Evolutionary conservation across 2,329 filamentous ascomycete genomes (phyloP), one percentile per base, ranked within the genome.

Genomic region (Lasiodiplodia sp.): DNA sequence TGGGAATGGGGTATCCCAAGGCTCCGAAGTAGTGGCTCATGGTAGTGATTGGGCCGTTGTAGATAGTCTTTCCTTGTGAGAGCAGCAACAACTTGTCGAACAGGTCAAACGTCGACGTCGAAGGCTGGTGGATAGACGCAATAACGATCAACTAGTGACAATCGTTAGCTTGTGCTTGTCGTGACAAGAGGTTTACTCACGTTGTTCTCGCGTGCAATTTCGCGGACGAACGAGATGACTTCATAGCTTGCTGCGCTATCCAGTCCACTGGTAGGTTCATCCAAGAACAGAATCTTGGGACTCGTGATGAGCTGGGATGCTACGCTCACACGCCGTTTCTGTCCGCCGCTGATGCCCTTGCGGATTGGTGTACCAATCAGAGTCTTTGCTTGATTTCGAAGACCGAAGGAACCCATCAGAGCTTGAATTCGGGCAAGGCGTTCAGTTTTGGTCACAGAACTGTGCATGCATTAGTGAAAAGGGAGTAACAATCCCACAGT

Each of bases 51-150:
- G 88, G 82, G 0, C 93, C 93, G 71, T 91, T 92, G 79, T 94
- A 96, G 71, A 90, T 90, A 0, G 89, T 88, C 68, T 85, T 87
- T 21, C 92, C 93, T 3, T 82, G 82, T 0, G 92, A 94, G 0
- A 97, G 84, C 1, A 96, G 85, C 47, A 92, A 82, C 0, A 96
- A 82, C 76, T 92, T 92, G 76, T 96, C 92, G 72, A 96, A 96
- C 14, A 94, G 86, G 70, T 90, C 86, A 73, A 93, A 96, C 0
- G 91, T 94, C 0, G 89, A 86, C 0, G 92, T 92, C 0, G 92
- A 95, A 0, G 93, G 93, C 75, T 96, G 93, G 77, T 96, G 93
- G 70, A 96, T 96, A 49, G 91, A 93, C 4, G 91, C 91, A 69
- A 96, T 89, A 37, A 96, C 88, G 69, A 96, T 88, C 69, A 96